Conservation (phyloP, 2,329 filamentous ascomycete species). For the Tolypocladium amazonense region DNA sequence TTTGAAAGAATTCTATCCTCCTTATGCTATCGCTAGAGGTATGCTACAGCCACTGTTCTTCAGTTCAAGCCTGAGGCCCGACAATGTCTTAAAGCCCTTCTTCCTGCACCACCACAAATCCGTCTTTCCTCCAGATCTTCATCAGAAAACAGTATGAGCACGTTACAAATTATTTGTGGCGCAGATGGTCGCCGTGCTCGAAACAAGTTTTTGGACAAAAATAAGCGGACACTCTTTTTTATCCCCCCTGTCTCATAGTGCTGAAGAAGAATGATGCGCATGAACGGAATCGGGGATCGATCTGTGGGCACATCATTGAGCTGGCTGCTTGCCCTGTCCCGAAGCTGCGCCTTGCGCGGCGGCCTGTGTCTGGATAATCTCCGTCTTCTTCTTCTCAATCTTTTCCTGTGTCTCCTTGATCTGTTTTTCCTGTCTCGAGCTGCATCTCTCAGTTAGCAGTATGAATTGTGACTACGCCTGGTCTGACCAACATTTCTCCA, state of each 20-base stretch:
- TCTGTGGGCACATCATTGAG: conserved; percentile 3
- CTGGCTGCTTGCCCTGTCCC: conserved; percentile 18
- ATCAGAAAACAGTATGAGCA: too few species aligned
- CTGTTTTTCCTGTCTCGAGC: conserved; percentile 33
- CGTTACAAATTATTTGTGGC: too few species aligned
- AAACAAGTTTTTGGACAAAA: too few species aligned
- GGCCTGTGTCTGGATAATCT: conserved; percentile 47
- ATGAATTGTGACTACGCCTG: background rate
- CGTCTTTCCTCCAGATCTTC: too few species aligned
- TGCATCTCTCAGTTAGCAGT: conserved; percentile 11
- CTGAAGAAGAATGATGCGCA: background rate
- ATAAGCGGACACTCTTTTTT: too few species aligned
- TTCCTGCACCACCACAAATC: too few species aligned
- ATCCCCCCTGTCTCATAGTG: background rate
- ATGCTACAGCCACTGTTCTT: too few species aligned
- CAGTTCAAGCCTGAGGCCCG: too few species aligned
- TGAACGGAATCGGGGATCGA: background rate
- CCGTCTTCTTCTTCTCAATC: conserved; percentile 46
- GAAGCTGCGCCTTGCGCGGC: conserved; percentile 32
- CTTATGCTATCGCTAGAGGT: too few species aligned
- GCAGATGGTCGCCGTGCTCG: too few species aligned
- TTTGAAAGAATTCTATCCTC: too few species aligned
- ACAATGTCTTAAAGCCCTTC: too few species aligned
- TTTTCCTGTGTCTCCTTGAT: conserved; percentile 47
- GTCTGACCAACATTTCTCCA: conserved; percentile 69